Base-by-base conservation (phyloP, 2,329 filamentous ascomycete species). In the Neopestalotiopsis clavispora region DNA sequence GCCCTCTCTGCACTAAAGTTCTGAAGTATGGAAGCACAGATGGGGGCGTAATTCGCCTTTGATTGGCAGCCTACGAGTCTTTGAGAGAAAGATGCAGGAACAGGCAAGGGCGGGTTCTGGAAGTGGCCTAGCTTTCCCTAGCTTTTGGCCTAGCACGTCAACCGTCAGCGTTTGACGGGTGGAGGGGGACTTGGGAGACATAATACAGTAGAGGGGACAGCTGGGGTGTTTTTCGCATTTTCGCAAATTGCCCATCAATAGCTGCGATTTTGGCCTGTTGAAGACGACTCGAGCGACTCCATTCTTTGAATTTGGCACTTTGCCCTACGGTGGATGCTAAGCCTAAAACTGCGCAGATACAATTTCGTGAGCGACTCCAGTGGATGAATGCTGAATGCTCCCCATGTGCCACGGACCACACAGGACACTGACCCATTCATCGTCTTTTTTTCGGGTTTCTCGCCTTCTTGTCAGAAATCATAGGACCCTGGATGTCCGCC, bases 161-260 rank as follows among this genome's bases (percentile, higher is more conserved):
- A n/a, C 62, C 62, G 63, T 34, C 30, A 38, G 45, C 28, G 63
- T 66, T 66, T 66, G 63, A 66, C 23, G 28, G 56, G 42, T 49
- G 28, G 49, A 52, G 45, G 45, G 17, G 17, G 45, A n/a, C 45
- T 49, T 13, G 42, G 42, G 14, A 17, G 45, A 20, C 20, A 17
- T 9, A 52, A n/a, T 52, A 10, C 13, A 52, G 23, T 28, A 28
- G 23, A 28, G 23, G 23, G 38, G 14, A n/a, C 38, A 49, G 62
- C n/a, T 45, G 34, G 34, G 32, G 49, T 66, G 23, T 28, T 28
- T 28, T 28, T 28, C 23, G 23, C 23, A 28, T 56, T 17, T 10
- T 52, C 45, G 45, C 34, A 66, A 66, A 57, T 66, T 65, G 62
- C 42, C 17, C 23, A n/a, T 62, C 49, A 45, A 66, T 66, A 66